Conservation (phyloP, 148 eudicot species). For the Rhododendron molle region DNA sequence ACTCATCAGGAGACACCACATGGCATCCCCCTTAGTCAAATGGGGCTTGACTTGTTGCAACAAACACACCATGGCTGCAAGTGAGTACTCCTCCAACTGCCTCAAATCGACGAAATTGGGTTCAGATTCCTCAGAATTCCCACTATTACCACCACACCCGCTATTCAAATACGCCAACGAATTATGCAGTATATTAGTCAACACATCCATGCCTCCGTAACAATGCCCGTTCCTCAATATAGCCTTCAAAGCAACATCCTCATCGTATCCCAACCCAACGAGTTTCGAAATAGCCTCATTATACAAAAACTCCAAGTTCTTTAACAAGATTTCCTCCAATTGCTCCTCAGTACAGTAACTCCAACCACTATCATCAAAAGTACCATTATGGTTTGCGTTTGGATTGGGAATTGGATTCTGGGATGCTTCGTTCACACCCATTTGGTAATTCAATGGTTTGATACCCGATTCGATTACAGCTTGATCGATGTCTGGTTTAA, state of each 20-base stretch:
- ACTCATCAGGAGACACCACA: slow-evolving; percentile 99
- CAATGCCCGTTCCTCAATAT: slow-evolving; percentile 80
- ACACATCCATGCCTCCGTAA: slow-evolving; percentile 89
- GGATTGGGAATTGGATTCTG: slow-evolving; percentile 31
- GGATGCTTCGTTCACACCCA: slow-evolving; percentile 37
- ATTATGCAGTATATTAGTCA: slow-evolving; percentile 78
- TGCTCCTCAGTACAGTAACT: slow-evolving; percentile 97
- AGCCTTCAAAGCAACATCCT: slow-evolving; percentile 72
- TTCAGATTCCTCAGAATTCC: slow-evolving; percentile 41
- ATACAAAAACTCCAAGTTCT: slow-evolving; percentile 76
- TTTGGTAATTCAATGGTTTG: slow-evolving; percentile 43
- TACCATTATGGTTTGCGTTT: slow-evolving; percentile 22
- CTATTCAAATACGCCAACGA: slow-evolving; percentile 64
- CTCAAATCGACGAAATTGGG: slow-evolving; percentile 64
- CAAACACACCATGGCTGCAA: slow-evolving; percentile 83
- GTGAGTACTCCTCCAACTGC: slow-evolving; percentile 87
- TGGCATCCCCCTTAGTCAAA: slow-evolving; percentile 86
- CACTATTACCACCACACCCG: slow-evolving; percentile 37
- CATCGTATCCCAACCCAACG: slow-evolving; percentile 71
- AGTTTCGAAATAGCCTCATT: slow-evolving; percentile 76
- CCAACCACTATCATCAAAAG: slow-evolving; percentile 79
- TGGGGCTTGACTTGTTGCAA: slow-evolving; percentile 84
- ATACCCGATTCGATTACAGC: slow-evolving; percentile 47
- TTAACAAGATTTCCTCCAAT: slow-evolving; percentile 71
- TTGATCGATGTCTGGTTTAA: slow-evolving; percentile 49